A percentile compares a stretch with the other conserved stretches of the same genome.
Conservation (phyloP, 805 yeast genomes). For the Yarrowia sp. region DNA sequence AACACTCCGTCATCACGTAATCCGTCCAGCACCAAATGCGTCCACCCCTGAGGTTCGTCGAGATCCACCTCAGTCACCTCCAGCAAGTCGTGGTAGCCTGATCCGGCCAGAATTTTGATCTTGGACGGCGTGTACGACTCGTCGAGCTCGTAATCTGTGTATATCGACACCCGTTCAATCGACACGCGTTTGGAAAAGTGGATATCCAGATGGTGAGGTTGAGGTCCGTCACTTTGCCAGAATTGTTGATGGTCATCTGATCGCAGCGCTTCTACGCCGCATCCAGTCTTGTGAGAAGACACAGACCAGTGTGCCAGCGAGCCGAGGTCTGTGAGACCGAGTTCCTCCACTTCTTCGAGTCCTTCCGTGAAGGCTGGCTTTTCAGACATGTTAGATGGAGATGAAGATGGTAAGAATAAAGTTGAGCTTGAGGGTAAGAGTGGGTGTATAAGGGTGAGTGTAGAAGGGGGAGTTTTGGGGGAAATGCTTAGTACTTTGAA, state of each 20-base stretch:
- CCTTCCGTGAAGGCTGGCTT: slow-evolving; percentile 38
- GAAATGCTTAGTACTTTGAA: too few relatives aligned
- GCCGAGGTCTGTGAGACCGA: slow-evolving; percentile 70
- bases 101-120: slow-evolving; percentile 64
- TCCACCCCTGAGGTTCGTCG: slow-evolving; percentile 76
- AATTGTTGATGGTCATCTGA: slow-evolving; percentile 64
- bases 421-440: background rate
- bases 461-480: background rate
- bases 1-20: slow-evolving; percentile 48
- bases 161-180: slow-evolving; percentile 64
- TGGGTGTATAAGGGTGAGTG: background rate
- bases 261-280: slow-evolving; percentile 65
- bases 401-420: background rate
- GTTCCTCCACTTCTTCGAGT: slow-evolving; percentile 51
- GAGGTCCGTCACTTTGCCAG: slow-evolving; percentile 95
- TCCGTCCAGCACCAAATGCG: slow-evolving; percentile 56
- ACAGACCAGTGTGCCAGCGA: slow-evolving; percentile 80
- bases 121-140: slow-evolving; percentile 90
- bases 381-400: background rate
- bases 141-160: slow-evolving; percentile 66
- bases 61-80: slow-evolving; percentile 61
- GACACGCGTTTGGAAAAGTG: slow-evolving; percentile 76
- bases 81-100: slow-evolving; percentile 71
- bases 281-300: slow-evolving; percentile 70
- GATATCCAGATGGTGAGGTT: slow-evolving; percentile 78